Percentiles rank a stretch among this genome's conserved stretches.
These are phyloP conservation scores for Stromatinia cepivora DNA, from an alignment of 2,329 filamentous ascomycete species.

Conservation along the genomic window DNA sequence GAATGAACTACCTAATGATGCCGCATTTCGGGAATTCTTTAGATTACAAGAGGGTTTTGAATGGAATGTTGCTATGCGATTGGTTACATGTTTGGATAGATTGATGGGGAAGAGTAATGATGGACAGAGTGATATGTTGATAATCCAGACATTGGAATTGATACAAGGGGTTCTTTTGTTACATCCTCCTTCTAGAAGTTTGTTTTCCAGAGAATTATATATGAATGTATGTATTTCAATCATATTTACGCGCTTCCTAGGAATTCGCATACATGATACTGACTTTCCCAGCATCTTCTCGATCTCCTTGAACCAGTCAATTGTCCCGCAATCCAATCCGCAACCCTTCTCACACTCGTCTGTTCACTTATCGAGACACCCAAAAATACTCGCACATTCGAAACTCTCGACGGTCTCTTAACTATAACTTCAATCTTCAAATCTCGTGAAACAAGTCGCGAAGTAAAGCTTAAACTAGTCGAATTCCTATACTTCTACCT, in stretches of 20 bases:
- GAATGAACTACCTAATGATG: conserved; percentile 72
- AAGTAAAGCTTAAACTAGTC: conserved; percentile 93
- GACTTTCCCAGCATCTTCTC: conserved; percentile 67
- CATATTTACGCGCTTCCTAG: background rate
- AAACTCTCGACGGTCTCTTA: conserved; percentile 85
- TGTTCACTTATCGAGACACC: conserved; percentile 85
- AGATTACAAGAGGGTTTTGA: conserved; percentile 96
- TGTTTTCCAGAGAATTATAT: conserved; percentile 86
- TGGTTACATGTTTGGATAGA: conserved; percentile 82
- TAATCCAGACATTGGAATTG: conserved; percentile 82
- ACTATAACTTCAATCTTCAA: conserved; percentile 94
- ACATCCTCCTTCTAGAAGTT: conserved; percentile 82
- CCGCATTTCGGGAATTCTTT: conserved; percentile 93
- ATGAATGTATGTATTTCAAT: conserved; percentile 71
- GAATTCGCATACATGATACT: background rate
- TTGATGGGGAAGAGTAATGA: conserved; percentile 80
- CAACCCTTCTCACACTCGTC: conserved; percentile 86
- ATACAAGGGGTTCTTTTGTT: conserved; percentile 86
- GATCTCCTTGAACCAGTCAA: conserved; percentile 92
- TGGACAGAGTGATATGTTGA: conserved; percentile 82
- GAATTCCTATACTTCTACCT: conserved; percentile 99
- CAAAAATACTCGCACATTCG: conserved; percentile 86
- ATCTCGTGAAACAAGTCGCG: conserved; percentile 76
- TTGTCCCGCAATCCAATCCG: conserved; percentile 87
- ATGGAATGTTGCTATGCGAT: conserved; percentile 89